These are phyloP conservation scores for Nepenthes alata DNA, from an alignment of 179 eudicot species.

Conservation along the genomic window DNA sequence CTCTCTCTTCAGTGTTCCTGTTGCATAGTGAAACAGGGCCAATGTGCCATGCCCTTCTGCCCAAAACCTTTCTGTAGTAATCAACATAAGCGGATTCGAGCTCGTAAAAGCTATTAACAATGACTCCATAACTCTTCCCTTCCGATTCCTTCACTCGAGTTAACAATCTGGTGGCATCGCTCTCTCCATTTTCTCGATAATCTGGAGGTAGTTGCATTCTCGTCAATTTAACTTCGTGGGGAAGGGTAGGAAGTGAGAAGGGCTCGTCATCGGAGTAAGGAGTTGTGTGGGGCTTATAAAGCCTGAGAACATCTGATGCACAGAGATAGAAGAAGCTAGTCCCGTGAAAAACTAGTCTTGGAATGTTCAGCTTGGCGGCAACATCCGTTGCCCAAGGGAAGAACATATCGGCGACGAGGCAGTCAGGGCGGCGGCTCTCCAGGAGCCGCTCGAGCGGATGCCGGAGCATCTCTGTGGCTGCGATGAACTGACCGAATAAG, in stretches of 20 bases:
- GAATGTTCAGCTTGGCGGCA: conserved; percentile 18
- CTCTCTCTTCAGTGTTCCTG: conserved; percentile 14
- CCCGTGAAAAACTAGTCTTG: conserved; percentile 22
- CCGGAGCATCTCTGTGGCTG: conserved; percentile 8
- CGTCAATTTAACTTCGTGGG: conserved; percentile 18
- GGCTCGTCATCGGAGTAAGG: conserved; percentile 17
- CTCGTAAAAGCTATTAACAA: conserved; percentile 32
- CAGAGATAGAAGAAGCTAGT: conserved; percentile 14
- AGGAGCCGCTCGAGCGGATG: conserved; percentile 19
- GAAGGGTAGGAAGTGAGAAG: conserved; percentile 31
- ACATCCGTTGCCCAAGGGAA: conserved; percentile 22
- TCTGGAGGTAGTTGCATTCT: conserved; percentile 10
- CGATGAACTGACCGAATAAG: conserved; percentile 2
- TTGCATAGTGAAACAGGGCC: conserved; percentile 35
- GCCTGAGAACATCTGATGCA: conserved; percentile 2
- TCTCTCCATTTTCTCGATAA: not conserved
- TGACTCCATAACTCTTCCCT: conserved; percentile 23
- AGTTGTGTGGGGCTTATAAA: conserved; percentile 12
- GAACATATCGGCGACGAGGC: conserved; percentile 24
- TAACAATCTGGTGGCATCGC: not conserved
- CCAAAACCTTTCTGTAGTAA: conserved; percentile 16
- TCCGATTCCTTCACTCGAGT: conserved; percentile 15
- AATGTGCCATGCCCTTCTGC: conserved; percentile 37
- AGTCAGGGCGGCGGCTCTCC: conserved; percentile 9
- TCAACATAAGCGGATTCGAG: conserved; percentile 28